Conservation (phyloP, 2,329 filamentous ascomycete genomes). For the Botrytis galanthina region DNA sequence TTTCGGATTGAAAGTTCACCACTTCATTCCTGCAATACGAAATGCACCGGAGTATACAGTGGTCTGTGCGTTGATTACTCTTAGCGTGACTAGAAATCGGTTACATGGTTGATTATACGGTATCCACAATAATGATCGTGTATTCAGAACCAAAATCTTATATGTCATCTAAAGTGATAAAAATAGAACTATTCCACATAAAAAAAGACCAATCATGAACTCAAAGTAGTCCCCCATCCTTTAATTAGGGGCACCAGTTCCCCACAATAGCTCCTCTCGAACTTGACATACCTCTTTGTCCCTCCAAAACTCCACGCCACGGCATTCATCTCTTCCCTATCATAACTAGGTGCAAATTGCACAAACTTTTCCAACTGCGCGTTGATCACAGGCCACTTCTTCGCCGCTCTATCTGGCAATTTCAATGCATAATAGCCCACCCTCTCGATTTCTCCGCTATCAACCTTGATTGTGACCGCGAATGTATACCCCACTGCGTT, state of each 20-base stretch:
- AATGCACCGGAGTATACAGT: neutral
- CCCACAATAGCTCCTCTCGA: slow-evolving; percentile 20
- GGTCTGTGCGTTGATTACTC: neutral
- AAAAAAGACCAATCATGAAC: neutral
- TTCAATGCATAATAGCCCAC: slow-evolving; percentile 21
- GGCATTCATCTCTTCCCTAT: slow-evolving; percentile 11
- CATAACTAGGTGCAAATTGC: slow-evolving; percentile 6
- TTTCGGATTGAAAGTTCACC: neutral
- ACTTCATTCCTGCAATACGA: neutral
- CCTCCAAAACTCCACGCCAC: slow-evolving; percentile 20
- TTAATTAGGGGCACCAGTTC: slow-evolving; percentile 10
- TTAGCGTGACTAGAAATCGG: neutral
- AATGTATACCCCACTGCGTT: slow-evolving; percentile 13
- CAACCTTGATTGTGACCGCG: slow-evolving; percentile 14
- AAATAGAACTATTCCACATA: neutral
- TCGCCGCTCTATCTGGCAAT: neutral
- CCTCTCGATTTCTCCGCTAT: slow-evolving; percentile 9
- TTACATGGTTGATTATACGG: neutral
- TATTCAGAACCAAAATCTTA: neutral
- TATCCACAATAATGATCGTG: neutral
- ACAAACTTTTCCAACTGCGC: slow-evolving; percentile 2
- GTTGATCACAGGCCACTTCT: neutral
- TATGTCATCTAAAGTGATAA: neutral
- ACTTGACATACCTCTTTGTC: slow-evolving; percentile 17
- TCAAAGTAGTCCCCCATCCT: slow-evolving; percentile 9